Conservation (phyloP, 2,329 filamentous ascomycete genomes). For the Hypomyces rosellus region DNA sequence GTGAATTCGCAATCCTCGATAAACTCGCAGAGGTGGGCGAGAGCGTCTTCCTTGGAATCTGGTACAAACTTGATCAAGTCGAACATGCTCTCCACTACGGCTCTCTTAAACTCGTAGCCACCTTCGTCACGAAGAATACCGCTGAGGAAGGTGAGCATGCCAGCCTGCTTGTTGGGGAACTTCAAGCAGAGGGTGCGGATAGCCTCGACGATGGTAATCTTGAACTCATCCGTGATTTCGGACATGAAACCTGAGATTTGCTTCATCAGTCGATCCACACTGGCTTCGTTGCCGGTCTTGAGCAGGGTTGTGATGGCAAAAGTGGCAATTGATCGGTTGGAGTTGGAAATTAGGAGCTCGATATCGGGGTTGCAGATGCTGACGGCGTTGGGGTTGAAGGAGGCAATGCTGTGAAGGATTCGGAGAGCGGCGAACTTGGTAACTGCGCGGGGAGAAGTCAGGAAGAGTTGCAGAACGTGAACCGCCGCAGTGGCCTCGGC, state of each 20-base stretch:
- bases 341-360: conserved; percentile 92
- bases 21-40: conserved; percentile 95
- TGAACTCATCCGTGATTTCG: conserved; percentile 98
- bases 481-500: conserved; percentile 87
- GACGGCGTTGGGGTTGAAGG: conserved; percentile 91
- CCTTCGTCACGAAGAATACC: conserved; percentile 96
- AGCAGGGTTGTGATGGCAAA: conserved; percentile 97
- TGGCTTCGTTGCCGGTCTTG: conserved; percentile 96
- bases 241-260: conserved; percentile 98
- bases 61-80: conserved; percentile 98
- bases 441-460: conserved; percentile 89
- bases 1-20: conserved; percentile 99
- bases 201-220: conserved; percentile 99
- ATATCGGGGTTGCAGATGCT: conserved; percentile 95
- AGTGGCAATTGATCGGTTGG: conserved; percentile 93
- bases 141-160: conserved; percentile 95
- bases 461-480: conserved; percentile 91
- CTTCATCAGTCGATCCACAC: conserved; percentile 96
- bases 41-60: conserved; percentile 71
- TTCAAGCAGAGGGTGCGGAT: conserved; percentile 95
- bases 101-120: conserved; percentile 96
- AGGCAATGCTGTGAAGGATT: conserved; percentile 92
- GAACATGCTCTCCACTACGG: conserved; percentile 98
- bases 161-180: conserved; percentile 96
- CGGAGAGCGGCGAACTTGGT: conserved; percentile 97